Evolutionary conservation across 2,329 filamentous ascomycete species (phyloP).

Genomic region (Dactylellina cionopaga): DNA sequence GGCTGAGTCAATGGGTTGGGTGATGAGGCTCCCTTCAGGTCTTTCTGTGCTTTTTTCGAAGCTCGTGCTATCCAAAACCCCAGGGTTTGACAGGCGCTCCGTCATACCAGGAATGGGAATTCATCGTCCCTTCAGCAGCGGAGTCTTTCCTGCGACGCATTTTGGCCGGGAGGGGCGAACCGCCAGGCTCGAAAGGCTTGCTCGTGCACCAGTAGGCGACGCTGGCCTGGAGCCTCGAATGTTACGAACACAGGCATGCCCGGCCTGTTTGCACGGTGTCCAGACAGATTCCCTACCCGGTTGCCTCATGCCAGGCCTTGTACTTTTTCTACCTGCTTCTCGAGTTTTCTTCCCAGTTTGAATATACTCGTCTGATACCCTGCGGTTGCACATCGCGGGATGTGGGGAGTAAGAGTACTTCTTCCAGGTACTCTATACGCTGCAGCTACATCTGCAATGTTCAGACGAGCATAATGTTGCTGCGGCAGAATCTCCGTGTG

Average conservation of each 20-base stretch:
- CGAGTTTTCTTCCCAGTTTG: slow-evolving; percentile 9
- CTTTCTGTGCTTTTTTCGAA: slow-evolving; percentile 13
- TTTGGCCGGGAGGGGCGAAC: slow-evolving; percentile 30
- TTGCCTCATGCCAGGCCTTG: slow-evolving; percentile 3
- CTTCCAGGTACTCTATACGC: slow-evolving; percentile 9
- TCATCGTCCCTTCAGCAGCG: slow-evolving; percentile 27
- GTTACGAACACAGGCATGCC: slow-evolving; percentile 38
- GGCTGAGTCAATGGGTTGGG: slow-evolving; percentile 52
- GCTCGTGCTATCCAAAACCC: slow-evolving; percentile 14
- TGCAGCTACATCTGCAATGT: slow-evolving; percentile 14
- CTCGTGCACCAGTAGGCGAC: slow-evolving; percentile 34
- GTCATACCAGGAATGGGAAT: slow-evolving; percentile 34
- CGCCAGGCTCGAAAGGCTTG: slow-evolving; percentile 34
- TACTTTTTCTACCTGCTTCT: slow-evolving; percentile 1
- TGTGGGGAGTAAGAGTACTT: slow-evolving; percentile 22
- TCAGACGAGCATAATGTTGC: slow-evolving; percentile 19
- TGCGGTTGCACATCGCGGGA: slow-evolving; percentile 23
- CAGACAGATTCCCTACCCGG: slow-evolving; percentile 18
- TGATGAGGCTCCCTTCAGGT: slow-evolving; percentile 30
- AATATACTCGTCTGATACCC: slow-evolving; percentile 20
- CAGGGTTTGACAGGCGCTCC: slow-evolving; percentile 50
- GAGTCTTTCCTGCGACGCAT: slow-evolving; percentile 16
- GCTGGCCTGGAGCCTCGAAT: slow-evolving; percentile 45
- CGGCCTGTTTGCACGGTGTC: not conserved
- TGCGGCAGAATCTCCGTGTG: slow-evolving; percentile 3